A percentile compares a stretch with the other conserved stretches of the same genome.
Conservation (phyloP, 2,329 filamentous ascomycete species). For the Cercospora zeina region DNA sequence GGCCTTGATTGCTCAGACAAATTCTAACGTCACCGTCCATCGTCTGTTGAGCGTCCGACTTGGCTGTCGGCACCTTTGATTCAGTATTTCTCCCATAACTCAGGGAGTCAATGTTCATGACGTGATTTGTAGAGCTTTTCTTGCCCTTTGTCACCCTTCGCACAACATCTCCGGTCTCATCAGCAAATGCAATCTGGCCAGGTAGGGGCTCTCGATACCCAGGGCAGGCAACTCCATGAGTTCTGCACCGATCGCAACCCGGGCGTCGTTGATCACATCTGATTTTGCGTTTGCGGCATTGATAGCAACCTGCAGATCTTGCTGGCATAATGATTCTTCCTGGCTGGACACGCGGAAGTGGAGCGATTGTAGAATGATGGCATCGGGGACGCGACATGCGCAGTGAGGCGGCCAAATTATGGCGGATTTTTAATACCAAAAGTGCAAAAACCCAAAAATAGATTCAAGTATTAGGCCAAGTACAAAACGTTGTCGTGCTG, state of each 20-base stretch:
- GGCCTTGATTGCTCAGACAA: background rate
- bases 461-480: too few relatives aligned
- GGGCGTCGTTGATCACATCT: conserved; percentile 39
- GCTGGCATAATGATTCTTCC: conserved; percentile 32
- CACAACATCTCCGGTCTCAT: conserved; percentile 33
- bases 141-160: conserved; percentile 22
- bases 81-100: background rate
- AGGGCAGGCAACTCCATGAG: conserved; percentile 37
- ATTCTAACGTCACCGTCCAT: background rate
- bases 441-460: too few relatives aligned
- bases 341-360: background rate
- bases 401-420: background rate
- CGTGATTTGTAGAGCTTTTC: background rate
- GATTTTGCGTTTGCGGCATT: conserved; percentile 39
- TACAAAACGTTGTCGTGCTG: too few relatives aligned
- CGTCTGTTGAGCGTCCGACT: too few relatives aligned
- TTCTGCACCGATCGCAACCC: conserved; percentile 36
- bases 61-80: background rate
- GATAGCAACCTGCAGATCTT: conserved; percentile 38
- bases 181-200: conserved; percentile 34
- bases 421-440: too few relatives aligned
- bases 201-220: conserved; percentile 35
- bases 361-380: background rate
- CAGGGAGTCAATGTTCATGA: background rate
- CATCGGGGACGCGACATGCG: background rate